These are phyloP conservation scores for Suillus hirtellus DNA, from an alignment of 768 basidiomycete species.

Conservation along the genomic window DNA sequence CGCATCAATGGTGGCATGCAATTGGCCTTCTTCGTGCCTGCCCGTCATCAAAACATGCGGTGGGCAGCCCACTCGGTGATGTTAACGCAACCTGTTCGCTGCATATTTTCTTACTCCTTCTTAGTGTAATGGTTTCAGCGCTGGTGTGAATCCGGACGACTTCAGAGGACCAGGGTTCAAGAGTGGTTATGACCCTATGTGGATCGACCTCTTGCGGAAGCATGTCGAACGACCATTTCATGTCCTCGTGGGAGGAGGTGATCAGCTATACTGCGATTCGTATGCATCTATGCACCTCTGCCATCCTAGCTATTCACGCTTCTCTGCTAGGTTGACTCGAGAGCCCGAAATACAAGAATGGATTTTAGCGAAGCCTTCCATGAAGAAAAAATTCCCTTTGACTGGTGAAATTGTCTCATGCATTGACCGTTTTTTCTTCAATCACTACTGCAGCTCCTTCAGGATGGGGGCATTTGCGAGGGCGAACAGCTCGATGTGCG, in stretches of 20 bases:
- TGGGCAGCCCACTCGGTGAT: constrained; percentile 87
- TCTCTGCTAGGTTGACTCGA: constrained; percentile 58
- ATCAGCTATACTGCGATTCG: constrained; percentile 89
- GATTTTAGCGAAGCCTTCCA: constrained; percentile 61
- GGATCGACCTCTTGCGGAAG: constrained; percentile 87
- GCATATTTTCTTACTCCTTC: constrained; percentile 5
- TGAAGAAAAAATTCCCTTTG: constrained; percentile 59
- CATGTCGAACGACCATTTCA: constrained; percentile 85
- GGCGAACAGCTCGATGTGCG: constrained; percentile 89
- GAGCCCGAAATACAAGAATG: constrained; percentile 91
- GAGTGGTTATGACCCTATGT: constrained; percentile 86
- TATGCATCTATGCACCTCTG: constrained; percentile 31
- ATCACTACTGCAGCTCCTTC: constrained; percentile 87
- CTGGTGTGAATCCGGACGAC: constrained; percentile 87
- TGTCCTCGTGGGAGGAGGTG: constrained; percentile 89
- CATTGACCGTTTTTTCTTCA: constrained; percentile 88
- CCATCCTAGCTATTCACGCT: constrained; percentile 8
- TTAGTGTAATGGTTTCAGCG: constrained; percentile 86
- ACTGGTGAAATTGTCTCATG: constrained; percentile 71
- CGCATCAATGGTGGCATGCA: constrained; percentile 78
- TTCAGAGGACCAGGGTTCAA: constrained; percentile 81
- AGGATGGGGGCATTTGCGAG: constrained; percentile 87
- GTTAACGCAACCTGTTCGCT: not conserved
- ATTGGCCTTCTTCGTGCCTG: constrained; percentile 84
- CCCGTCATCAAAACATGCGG: constrained; percentile 77